Percentiles rank a stretch among this genome's conserved stretches.
These are phyloP conservation scores for Melanomma pulvis-pyrius DNA, from an alignment of 495 filamentous ascomycete genomes.

Conservation along the genomic window DNA sequence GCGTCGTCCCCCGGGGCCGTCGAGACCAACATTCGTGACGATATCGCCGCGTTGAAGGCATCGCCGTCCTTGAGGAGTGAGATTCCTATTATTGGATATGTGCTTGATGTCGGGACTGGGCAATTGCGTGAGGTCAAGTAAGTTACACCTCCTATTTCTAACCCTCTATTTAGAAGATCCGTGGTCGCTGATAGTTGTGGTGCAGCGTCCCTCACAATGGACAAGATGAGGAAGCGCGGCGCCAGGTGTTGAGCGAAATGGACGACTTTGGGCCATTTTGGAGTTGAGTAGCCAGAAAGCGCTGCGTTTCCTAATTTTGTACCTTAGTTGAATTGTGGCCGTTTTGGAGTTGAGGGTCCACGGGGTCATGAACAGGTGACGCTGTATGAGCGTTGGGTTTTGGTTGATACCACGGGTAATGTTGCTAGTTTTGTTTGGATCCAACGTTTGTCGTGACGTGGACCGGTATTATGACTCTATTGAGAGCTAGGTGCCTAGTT, in stretches of 20 bases:
- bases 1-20: slow-evolving; percentile 6
- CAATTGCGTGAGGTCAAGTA: slow-evolving; percentile 29
- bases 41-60: slow-evolving; percentile 14
- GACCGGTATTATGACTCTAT: too few relatives aligned
- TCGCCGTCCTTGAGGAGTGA: slow-evolving; percentile 22
- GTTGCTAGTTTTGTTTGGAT: too few relatives aligned
- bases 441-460: too few relatives aligned
- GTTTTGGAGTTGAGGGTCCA: too few relatives aligned
- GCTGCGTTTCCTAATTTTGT: too few relatives aligned
- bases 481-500: too few relatives aligned
- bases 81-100: slow-evolving; percentile 25
- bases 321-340: too few relatives aligned
- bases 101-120: slow-evolving; percentile 22
- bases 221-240: slow-evolving; percentile 16
- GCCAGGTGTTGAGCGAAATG: slow-evolving; percentile 15
- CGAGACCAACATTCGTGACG: slow-evolving; percentile 17
- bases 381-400: too few relatives aligned
- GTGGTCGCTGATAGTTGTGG: neutral
- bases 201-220: slow-evolving; percentile 13
- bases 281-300: slow-evolving; percentile 18
- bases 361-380: too few relatives aligned
- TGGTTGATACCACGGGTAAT: too few relatives aligned
- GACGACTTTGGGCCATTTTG: slow-evolving; percentile 32
- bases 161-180: neutral
- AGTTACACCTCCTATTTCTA: neutral